These are phyloP conservation scores for Fomitopsis serialis DNA, from an alignment of 768 basidiomycete genomes.

Conservation along the genomic window DNA sequence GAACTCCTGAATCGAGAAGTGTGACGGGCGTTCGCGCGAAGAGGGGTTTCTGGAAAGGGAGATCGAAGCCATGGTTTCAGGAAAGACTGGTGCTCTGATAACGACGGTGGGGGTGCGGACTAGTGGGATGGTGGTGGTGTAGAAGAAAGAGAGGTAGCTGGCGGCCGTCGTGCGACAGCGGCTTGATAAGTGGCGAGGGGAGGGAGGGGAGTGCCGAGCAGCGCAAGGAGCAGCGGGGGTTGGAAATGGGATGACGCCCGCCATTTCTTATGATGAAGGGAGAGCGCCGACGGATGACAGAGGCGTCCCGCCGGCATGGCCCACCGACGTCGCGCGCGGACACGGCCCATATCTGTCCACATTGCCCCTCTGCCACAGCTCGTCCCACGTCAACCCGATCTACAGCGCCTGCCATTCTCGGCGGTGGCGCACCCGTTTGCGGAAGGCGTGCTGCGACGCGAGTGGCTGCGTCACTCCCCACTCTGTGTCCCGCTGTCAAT, in stretches of 20 bases:
- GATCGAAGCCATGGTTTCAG: not conserved
- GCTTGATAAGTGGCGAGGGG: not conserved
- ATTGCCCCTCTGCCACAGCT: not conserved
- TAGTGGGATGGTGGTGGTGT: conserved; percentile 1
- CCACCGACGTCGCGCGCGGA: not conserved
- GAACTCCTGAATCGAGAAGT: conserved; percentile 22
- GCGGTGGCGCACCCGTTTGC: not conserved
- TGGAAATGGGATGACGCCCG: not conserved
- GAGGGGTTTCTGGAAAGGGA: not conserved
- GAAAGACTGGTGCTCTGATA: not conserved
- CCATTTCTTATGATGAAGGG: not conserved
- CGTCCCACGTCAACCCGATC: not conserved
- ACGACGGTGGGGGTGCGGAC: not conserved
- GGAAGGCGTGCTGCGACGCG: not conserved
- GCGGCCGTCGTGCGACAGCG: not conserved
- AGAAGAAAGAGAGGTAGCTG: not conserved
- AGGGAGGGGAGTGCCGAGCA: not conserved
- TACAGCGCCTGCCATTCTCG: not conserved
- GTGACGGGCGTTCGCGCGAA: not conserved
- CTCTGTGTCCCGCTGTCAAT: not conserved
- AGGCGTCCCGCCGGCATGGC: not conserved
- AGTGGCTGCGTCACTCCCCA: not conserved
- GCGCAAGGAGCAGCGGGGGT: not conserved
- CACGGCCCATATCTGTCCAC: not conserved
- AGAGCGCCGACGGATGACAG: not conserved